These are phyloP conservation scores for Starmerella vitae DNA, from an alignment of 805 yeast species.

Conservation along the genomic window DNA sequence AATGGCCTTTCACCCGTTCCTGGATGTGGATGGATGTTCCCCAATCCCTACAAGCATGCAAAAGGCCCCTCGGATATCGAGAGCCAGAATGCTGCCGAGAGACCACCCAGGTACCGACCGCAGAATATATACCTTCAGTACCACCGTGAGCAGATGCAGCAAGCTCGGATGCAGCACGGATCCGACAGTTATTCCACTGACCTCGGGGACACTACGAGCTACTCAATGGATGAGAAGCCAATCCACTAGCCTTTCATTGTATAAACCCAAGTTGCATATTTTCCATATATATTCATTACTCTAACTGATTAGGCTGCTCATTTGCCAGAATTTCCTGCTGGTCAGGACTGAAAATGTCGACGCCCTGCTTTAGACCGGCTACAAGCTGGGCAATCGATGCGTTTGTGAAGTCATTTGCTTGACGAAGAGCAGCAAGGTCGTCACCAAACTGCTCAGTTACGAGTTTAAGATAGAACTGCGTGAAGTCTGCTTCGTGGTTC, in stretches of 20 bases:
- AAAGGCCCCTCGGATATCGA: neutral
- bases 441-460: conserved; percentile 38
- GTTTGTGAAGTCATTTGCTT: conserved; percentile 32
- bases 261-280: neutral
- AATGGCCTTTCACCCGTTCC: conserved; percentile 15
- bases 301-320: too few relatives aligned
- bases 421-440: conserved; percentile 31
- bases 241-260: neutral
- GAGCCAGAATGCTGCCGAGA: conserved; percentile 2
- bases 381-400: conserved; percentile 26
- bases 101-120: conserved; percentile 15
- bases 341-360: conserved; percentile 27
- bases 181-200: conserved; percentile 2
- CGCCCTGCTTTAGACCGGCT: conserved; percentile 29
- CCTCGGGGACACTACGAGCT: conserved; percentile 3
- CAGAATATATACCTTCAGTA: conserved; percentile 13
- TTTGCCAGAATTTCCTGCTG: conserved; percentile 19
- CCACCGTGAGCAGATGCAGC: conserved; percentile 8
- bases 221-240: conserved; percentile 1
- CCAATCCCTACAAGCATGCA: conserved; percentile 15
- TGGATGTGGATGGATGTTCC: conserved; percentile 21
- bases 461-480: conserved; percentile 33
- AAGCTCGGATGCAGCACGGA: neutral
- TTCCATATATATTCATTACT: neutral
- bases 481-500: conserved; percentile 12